These are phyloP conservation scores for Saccharomycopsis sp. DNA, from an alignment of 805 yeast species.

Conservation along the genomic window DNA sequence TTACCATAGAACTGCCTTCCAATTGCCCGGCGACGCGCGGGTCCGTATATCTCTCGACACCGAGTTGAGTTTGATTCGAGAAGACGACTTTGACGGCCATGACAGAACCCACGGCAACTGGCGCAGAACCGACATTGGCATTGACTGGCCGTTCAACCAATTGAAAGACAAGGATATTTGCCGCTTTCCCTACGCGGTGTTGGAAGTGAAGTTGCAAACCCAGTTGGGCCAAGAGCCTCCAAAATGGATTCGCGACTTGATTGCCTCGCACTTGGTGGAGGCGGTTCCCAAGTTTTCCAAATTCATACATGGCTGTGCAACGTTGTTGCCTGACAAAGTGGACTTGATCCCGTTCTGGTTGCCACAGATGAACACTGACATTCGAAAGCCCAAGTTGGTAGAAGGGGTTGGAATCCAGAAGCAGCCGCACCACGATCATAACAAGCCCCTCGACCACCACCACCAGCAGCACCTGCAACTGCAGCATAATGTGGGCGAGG, in stretches of 20 bases:
- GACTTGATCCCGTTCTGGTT: slow-evolving; percentile 91
- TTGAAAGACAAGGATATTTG: slow-evolving; percentile 78
- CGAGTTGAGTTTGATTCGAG: slow-evolving; percentile 94
- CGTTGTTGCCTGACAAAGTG: slow-evolving; percentile 77
- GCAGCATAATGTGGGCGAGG: slow-evolving; percentile 29
- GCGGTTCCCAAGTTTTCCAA: slow-evolving; percentile 98
- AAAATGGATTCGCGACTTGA: slow-evolving; percentile 89
- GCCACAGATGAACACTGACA: slow-evolving; percentile 95
- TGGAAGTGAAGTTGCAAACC: slow-evolving; percentile 95
- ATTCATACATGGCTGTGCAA: slow-evolving; percentile 93
- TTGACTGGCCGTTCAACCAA: slow-evolving; percentile 89
- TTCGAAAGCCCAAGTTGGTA: slow-evolving; percentile 68
- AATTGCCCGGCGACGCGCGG: slow-evolving; percentile 97
- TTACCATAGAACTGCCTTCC: slow-evolving; percentile 97
- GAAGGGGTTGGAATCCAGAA: slow-evolving; percentile 24
- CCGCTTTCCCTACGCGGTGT: slow-evolving; percentile 93
- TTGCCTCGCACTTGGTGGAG: slow-evolving; percentile 87
- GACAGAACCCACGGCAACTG: slow-evolving; percentile 90
- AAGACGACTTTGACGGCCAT: slow-evolving; percentile 89
- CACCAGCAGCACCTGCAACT: too few species aligned
- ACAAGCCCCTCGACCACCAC: too few species aligned
- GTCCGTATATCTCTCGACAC: slow-evolving; percentile 98
- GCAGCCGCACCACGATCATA: slow-evolving; percentile 22
- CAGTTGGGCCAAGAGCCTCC: slow-evolving; percentile 99
- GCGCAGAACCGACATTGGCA: slow-evolving; percentile 98